Percentiles rank a stretch among this genome's conserved stretches.
phyloP scores from a whole-genome alignment of 192 early-diverging fungal genomes.

The Linnemannia elongata region DNA sequence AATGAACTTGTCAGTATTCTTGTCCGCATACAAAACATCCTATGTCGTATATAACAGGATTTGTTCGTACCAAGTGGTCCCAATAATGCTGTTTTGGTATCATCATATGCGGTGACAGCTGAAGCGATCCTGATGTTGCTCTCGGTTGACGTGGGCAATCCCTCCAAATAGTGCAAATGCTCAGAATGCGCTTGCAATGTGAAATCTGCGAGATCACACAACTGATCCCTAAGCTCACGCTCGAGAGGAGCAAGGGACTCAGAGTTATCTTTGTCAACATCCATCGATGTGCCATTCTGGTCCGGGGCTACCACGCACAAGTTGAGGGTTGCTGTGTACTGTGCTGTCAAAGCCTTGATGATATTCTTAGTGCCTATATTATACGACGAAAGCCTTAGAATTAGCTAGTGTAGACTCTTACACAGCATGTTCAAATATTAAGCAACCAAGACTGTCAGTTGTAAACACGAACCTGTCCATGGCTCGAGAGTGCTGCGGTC shows the following conservation, averaged over 20 bases:
- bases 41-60: neutral
- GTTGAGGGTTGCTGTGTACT: constrained; percentile 21
- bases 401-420: no score
- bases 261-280: neutral
- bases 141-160: constrained; percentile 16
- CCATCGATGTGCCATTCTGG: neutral
- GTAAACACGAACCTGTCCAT: constrained; percentile 42
- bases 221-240: constrained; percentile 36
- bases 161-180: constrained; percentile 40
- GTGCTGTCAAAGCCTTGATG: constrained; percentile 31
- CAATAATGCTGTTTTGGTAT: constrained; percentile 22
- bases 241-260: neutral
- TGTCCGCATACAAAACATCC: neutral
- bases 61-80: constrained; percentile 23
- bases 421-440: no score
- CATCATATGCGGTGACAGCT: constrained; percentile 22
- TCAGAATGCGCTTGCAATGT: constrained; percentile 51
- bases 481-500: constrained; percentile 31
- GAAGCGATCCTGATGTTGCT: constrained; percentile 19
- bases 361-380: constrained; percentile 24
- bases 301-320: neutral
- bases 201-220: constrained; percentile 52
- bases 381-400: neutral
- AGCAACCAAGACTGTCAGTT: neutral
- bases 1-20: neutral